These are phyloP conservation scores for Starmera dryadoides DNA, from an alignment of 805 yeast genomes.

Conservation along the genomic window DNA sequence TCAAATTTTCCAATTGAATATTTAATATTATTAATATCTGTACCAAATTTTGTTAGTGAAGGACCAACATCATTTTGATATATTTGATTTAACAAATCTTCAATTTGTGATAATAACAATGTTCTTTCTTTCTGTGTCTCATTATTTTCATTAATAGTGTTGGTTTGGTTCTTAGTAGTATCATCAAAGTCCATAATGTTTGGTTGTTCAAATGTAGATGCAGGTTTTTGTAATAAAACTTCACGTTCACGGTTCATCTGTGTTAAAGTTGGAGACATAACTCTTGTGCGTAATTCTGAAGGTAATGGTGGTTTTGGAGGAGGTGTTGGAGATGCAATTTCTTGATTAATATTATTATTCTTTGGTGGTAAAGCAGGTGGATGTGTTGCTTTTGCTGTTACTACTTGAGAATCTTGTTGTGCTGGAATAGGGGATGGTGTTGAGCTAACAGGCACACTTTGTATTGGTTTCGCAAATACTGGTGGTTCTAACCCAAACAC, in stretches of 20 bases:
- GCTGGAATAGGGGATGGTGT: slow-evolving; percentile 1
- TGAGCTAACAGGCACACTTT: no score
- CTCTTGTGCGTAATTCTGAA: slow-evolving; percentile 15
- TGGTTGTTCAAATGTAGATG: slow-evolving; percentile 12
- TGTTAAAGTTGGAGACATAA: slow-evolving; percentile 9
- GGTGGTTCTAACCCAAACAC: slow-evolving; percentile 39
- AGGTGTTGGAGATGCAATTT: slow-evolving; percentile 9
- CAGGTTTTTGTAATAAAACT: slow-evolving; percentile 1
- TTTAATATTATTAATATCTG: slow-evolving; percentile 19
- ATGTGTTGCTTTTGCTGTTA: not conserved
- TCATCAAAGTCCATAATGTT: slow-evolving; percentile 14
- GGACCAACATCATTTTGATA: slow-evolving; percentile 17
- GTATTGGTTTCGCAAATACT: slow-evolving; percentile 28
- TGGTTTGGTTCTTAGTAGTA: not conserved
- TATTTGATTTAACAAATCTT: slow-evolving; percentile 15
- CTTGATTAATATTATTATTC: not conserved
- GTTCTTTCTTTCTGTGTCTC: no score
- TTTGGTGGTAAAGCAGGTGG: slow-evolving; percentile 33
- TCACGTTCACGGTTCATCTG: not conserved
- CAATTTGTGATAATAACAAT: slow-evolving; percentile 11
- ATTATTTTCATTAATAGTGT: no score
- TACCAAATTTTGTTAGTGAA: slow-evolving; percentile 12
- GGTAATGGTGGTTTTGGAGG: slow-evolving; percentile 36
- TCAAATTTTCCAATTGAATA: slow-evolving; percentile 30
- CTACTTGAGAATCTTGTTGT: not conserved